Evolutionary conservation across 768 basidiomycete species (phyloP).

Genomic region (Holtermanniella nyarrowii): DNA sequence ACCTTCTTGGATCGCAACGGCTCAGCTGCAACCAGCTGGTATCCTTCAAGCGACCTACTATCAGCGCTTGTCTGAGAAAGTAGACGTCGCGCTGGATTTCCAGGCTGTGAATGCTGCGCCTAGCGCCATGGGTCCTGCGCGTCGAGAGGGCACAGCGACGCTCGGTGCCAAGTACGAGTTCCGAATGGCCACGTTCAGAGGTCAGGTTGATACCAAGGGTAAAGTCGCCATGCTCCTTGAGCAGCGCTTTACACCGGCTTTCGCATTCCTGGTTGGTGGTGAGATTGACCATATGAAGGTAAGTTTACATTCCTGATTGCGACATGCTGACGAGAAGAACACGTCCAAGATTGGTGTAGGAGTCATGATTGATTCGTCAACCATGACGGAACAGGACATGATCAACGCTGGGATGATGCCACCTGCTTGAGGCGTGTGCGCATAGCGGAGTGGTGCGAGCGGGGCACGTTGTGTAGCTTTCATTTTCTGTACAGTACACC

Average conservation of each 20-base stretch:
- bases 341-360: constrained; percentile 89
- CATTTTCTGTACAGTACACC: too few relatives aligned
- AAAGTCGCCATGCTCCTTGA: constrained; percentile 92
- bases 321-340: constrained; percentile 55
- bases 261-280: constrained; percentile 85
- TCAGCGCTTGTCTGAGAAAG: constrained; percentile 89
- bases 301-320: constrained; percentile 23
- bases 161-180: constrained; percentile 95
- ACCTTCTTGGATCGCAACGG: constrained; percentile 76
- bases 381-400: constrained; percentile 38
- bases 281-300: constrained; percentile 99
- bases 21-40: constrained; percentile 71
- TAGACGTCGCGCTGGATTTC: constrained; percentile 93
- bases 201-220: constrained; percentile 86
- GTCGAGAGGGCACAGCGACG: constrained; percentile 84
- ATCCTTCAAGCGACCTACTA: constrained; percentile 86
- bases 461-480: too few relatives aligned
- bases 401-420: constrained; percentile 35
- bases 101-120: constrained; percentile 59
- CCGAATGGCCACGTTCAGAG: constrained; percentile 83
- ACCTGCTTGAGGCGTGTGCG: constrained; percentile 22
- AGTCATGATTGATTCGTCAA: constrained; percentile 77
- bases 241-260: constrained; percentile 89
- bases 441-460: too few relatives aligned
- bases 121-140: constrained; percentile 47